Conservation (phyloP, 2,329 filamentous ascomycete species). For the Nannizziopsis arthrosporioides region DNA sequence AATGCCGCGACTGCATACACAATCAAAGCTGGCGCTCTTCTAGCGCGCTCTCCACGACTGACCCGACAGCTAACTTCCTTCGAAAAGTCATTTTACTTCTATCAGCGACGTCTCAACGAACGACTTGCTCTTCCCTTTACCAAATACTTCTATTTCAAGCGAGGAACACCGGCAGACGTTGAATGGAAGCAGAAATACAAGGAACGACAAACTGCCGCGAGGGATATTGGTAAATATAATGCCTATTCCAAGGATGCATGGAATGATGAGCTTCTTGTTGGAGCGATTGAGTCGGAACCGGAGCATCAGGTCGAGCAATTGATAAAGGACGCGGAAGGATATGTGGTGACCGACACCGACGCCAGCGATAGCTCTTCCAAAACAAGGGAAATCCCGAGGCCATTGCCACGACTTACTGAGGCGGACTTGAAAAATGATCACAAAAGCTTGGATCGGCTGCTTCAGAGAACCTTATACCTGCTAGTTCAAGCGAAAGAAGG, state of each 20-base stretch:
- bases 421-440: conserved; percentile 66
- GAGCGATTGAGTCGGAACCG: conserved; percentile 54
- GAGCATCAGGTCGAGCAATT: conserved; percentile 56
- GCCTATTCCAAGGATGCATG: conserved; percentile 63
- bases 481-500: conserved; percentile 61
- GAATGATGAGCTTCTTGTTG: conserved; percentile 82
- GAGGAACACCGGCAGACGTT: conserved; percentile 66
- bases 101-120: conserved; percentile 94
- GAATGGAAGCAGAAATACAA: conserved; percentile 83
- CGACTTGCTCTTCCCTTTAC: conserved; percentile 78
- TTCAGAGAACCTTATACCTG: conserved; percentile 77
- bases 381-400: conserved; percentile 57
- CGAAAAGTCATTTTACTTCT: conserved; percentile 88
- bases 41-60: conserved; percentile 78
- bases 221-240: conserved; percentile 77
- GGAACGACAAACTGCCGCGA: conserved; percentile 63
- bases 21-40: conserved; percentile 58
- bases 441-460: conserved; percentile 62
- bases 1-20: conserved; percentile 31
- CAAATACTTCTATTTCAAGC: conserved; percentile 89
- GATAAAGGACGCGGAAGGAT: conserved; percentile 59
- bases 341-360: conserved; percentile 21
- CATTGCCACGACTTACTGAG: conserved; percentile 58
- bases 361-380: conserved; percentile 24
- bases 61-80: conserved; percentile 76